phyloP scores from a whole-genome alignment of 2,329 filamentous ascomycete genomes.

The Botrytis sinoallii region DNA sequence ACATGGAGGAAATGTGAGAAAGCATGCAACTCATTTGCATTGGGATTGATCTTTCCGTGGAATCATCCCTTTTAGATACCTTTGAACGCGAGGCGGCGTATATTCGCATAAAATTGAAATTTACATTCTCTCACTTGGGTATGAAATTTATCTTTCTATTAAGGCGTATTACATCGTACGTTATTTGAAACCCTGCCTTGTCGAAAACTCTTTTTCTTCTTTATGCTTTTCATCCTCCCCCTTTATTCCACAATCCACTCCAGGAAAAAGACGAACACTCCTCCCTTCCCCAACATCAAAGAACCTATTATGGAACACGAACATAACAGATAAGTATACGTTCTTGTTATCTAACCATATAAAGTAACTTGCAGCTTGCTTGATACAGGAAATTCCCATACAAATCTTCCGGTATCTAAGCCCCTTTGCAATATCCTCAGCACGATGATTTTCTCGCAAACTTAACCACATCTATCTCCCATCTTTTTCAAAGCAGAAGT shows the following conservation, averaged over 20 bases:
- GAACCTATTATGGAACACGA: background rate
- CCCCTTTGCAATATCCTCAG: background rate
- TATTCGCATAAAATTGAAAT: background rate
- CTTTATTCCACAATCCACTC: background rate
- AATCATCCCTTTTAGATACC: background rate
- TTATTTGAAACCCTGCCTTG: background rate
- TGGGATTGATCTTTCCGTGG: background rate
- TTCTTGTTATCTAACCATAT: background rate
- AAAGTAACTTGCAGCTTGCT: too few species aligned
- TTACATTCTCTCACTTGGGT: background rate
- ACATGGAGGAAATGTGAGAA: slow-evolving; percentile 68
- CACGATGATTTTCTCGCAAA: background rate
- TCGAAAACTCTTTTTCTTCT: background rate
- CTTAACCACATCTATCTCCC: background rate
- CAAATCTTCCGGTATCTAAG: too few species aligned
- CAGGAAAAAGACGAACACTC: background rate
- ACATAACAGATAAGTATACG: background rate
- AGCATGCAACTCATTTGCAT: background rate
- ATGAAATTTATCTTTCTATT: background rate
- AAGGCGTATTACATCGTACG: background rate
- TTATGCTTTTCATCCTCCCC: background rate
- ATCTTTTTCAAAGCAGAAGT: too few species aligned
- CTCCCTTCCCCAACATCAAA: background rate
- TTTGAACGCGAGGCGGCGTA: background rate
- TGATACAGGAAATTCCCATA: too few species aligned